These are phyloP conservation scores for Phaseolus lunatus DNA, from an alignment of 306 rosid genomes.

Conservation along the genomic window DNA sequence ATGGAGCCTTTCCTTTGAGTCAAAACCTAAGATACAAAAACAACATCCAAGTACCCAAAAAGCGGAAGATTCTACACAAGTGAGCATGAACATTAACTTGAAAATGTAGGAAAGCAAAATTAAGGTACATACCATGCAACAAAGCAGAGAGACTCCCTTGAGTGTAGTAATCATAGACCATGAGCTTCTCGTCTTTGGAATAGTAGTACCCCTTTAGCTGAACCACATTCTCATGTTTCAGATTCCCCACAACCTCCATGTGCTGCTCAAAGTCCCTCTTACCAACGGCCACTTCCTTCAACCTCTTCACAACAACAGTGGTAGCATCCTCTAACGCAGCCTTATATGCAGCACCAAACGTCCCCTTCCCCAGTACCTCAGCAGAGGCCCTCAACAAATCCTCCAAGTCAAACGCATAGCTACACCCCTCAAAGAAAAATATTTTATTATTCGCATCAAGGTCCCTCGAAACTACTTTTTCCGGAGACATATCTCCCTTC, in stretches of 20 bases:
- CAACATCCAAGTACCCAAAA: background rate
- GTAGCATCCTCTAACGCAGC: slow-evolving; percentile 83
- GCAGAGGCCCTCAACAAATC: slow-evolving; percentile 94
- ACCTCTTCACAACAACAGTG: slow-evolving; percentile 82
- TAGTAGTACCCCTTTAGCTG: slow-evolving; percentile 75
- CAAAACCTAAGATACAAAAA: slow-evolving; percentile 19
- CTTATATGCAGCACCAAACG: slow-evolving; percentile 86
- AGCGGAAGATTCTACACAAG: background rate
- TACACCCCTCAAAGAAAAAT: slow-evolving; percentile 83
- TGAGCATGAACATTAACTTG: background rate
- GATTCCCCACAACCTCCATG: slow-evolving; percentile 79
- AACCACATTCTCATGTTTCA: slow-evolving; percentile 83
- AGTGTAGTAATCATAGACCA: slow-evolving; percentile 60
- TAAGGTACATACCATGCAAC: slow-evolving; percentile 73
- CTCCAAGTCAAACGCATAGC: slow-evolving; percentile 88
- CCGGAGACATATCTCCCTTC: slow-evolving; percentile 87
- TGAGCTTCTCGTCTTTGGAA: slow-evolving; percentile 48
- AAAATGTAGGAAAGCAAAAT: background rate
- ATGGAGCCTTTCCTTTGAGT: background rate
- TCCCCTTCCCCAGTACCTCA: slow-evolving; percentile 91
- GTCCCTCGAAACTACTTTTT: slow-evolving; percentile 70
- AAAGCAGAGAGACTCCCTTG: slow-evolving; percentile 83
- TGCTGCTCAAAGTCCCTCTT: slow-evolving; percentile 72
- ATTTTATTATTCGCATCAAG: slow-evolving; percentile 76
- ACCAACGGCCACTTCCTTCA: slow-evolving; percentile 75